phyloP scores from a whole-genome alignment of 2,329 filamentous ascomycete species.

The Colletotrichum echinochloae region DNA sequence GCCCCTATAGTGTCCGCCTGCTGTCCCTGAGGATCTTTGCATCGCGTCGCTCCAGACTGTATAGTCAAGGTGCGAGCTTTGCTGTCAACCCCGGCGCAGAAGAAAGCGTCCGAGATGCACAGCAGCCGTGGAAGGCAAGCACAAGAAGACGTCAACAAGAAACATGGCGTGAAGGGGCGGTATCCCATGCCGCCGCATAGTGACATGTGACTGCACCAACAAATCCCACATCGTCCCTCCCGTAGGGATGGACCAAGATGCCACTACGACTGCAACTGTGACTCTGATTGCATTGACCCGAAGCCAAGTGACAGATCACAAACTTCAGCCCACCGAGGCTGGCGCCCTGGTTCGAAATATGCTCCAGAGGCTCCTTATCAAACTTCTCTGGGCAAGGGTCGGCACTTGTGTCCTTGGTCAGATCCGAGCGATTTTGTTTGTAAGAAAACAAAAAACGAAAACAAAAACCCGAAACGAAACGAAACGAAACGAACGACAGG shows the following conservation, averaged over 20 bases:
- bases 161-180: background rate
- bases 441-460: background rate
- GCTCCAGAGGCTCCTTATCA: background rate
- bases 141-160: background rate
- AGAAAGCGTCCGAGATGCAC: background rate
- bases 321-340: background rate
- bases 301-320: conserved; percentile 1
- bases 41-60: background rate
- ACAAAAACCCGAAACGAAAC: background rate
- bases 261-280: background rate
- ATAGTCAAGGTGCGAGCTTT: background rate
- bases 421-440: background rate
- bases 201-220: background rate
- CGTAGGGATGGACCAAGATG: background rate
- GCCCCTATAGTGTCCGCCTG: background rate
- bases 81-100: background rate
- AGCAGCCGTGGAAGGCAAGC: background rate
- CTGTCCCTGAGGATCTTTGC: background rate
- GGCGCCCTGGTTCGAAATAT: background rate
- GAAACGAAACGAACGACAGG: background rate
- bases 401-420: background rate
- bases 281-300: background rate
- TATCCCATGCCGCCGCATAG: background rate
- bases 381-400: conserved; percentile 1
- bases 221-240: too few relatives aligned